Conservation (phyloP, 192 early-diverging fungal genomes). For the Backusella tarrabulga region DNA sequence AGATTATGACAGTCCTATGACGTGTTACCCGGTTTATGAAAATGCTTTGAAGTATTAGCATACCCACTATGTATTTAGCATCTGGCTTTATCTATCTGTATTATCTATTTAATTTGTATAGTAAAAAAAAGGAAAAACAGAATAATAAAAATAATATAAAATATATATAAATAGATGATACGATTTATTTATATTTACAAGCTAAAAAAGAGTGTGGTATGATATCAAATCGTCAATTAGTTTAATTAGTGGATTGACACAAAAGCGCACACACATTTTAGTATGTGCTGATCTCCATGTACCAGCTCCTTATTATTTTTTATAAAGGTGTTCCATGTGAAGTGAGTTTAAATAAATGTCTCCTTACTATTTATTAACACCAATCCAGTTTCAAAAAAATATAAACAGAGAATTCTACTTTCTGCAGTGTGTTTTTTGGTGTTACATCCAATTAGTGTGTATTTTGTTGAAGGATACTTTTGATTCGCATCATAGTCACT, state of each 20-base stretch:
- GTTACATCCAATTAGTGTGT: not conserved
- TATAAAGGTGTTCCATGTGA: too few species aligned
- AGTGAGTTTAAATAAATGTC: not conserved
- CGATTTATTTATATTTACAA: not conserved
- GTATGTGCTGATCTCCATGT: not conserved
- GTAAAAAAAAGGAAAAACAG: not conserved
- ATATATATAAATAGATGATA: not conserved
- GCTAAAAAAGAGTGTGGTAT: not conserved
- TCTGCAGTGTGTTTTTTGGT: not conserved
- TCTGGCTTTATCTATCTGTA: too few species aligned
- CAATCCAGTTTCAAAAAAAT: not conserved
- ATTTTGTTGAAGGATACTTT: too few species aligned
- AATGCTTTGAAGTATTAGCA: not conserved
- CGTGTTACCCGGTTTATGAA: constrained; percentile 8
- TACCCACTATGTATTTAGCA: not conserved
- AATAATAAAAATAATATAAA: not conserved
- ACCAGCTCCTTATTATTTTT: not conserved
- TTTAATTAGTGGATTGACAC: too few species aligned
- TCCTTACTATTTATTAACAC: not conserved
- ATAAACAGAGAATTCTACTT: not conserved
- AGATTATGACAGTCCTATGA: constrained; percentile 9
- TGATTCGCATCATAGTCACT: too few species aligned
- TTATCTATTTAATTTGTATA: not conserved
- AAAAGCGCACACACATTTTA: not conserved
- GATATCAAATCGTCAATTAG: too few species aligned